Evolutionary conservation across 1,284 basidiomycete genomes (phyloP).

Genomic region (Athelia psychrophila): DNA sequence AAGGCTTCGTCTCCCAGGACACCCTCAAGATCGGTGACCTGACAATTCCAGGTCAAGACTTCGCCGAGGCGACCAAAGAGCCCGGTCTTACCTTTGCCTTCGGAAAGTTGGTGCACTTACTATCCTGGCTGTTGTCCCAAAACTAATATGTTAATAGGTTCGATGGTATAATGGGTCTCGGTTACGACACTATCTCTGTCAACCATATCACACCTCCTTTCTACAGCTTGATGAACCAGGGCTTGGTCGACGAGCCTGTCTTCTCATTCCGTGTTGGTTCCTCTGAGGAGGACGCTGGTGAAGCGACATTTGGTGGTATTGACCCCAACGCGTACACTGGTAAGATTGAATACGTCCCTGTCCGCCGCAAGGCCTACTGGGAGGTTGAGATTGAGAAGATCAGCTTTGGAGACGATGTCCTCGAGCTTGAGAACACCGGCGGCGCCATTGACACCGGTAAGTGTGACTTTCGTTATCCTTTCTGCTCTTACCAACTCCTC

Average conservation of each 20-base stretch:
- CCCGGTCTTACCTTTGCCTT: slow-evolving; percentile 98
- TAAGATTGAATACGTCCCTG: slow-evolving; percentile 84
- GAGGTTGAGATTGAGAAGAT: slow-evolving; percentile 93
- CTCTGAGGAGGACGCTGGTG: slow-evolving; percentile 88
- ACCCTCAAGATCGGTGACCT: slow-evolving; percentile 84
- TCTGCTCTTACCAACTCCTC: slow-evolving; percentile 14
- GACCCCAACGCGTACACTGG: slow-evolving; percentile 82
- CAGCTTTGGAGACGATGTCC: slow-evolving; percentile 78
- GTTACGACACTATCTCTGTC: slow-evolving; percentile 94
- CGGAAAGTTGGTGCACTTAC: slow-evolving; percentile 68
- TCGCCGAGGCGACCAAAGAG: slow-evolving; percentile 96
- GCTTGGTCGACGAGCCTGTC: slow-evolving; percentile 81
- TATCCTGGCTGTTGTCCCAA: no score
- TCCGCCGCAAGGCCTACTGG: slow-evolving; percentile 98
- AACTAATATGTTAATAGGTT: slow-evolving; percentile 51
- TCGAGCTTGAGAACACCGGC: slow-evolving; percentile 88
- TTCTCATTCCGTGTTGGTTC: slow-evolving; percentile 95
- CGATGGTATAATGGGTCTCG: slow-evolving; percentile 96
- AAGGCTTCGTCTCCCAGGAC: slow-evolving; percentile 94
- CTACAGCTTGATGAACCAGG: slow-evolving; percentile 90
- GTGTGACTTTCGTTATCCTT: neutral
- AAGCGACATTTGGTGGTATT: slow-evolving; percentile 92
- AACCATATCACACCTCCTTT: slow-evolving; percentile 94
- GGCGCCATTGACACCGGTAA: slow-evolving; percentile 95
- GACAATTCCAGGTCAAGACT: slow-evolving; percentile 76